Evolutionary conservation across 805 yeast genomes (phyloP).

Genomic region (Myxozyma monticola): DNA sequence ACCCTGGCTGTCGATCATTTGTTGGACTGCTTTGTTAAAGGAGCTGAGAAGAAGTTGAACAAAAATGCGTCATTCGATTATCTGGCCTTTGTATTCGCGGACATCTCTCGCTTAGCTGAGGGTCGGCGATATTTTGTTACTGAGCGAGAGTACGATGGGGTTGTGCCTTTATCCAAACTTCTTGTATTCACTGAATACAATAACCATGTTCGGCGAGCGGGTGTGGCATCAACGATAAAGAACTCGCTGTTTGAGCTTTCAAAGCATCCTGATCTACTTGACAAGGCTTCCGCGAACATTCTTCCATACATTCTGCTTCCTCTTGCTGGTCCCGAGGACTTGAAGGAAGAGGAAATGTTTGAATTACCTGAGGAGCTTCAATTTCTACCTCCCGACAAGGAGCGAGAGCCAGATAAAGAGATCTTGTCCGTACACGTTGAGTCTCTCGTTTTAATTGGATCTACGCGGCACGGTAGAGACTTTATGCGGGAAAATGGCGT

Average conservation of each 20-base stretch:
- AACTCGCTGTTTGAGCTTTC: conserved; percentile 81
- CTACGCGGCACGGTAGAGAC: conserved; percentile 73
- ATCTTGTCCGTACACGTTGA: conserved; percentile 73
- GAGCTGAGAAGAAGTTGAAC: conserved; percentile 70
- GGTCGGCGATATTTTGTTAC: conserved; percentile 71
- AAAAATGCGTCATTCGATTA: conserved; percentile 76
- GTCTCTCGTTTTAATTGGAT: conserved; percentile 72
- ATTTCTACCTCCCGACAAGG: conserved; percentile 69
- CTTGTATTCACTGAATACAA: conserved; percentile 80
- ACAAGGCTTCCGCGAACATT: conserved; percentile 64
- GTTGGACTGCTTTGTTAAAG: conserved; percentile 87
- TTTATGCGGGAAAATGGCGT: conserved; percentile 76
- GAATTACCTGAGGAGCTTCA: conserved; percentile 87
- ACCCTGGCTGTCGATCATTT: conserved; percentile 64
- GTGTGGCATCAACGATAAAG: conserved; percentile 89
- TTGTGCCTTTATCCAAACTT: conserved; percentile 78
- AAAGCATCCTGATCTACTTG: conserved; percentile 59
- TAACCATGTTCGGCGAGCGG: conserved; percentile 78
- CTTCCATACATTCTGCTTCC: conserved; percentile 83
- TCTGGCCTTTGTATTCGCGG: conserved; percentile 85
- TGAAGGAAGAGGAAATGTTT: conserved; percentile 81
- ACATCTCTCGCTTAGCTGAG: conserved; percentile 59
- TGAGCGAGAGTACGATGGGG: conserved; percentile 68
- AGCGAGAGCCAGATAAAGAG: conserved; percentile 68
- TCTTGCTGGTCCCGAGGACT: conserved; percentile 71